phyloP scores from a whole-genome alignment of 2,329 filamentous ascomycete species.

The Sporothrix phasma region DNA sequence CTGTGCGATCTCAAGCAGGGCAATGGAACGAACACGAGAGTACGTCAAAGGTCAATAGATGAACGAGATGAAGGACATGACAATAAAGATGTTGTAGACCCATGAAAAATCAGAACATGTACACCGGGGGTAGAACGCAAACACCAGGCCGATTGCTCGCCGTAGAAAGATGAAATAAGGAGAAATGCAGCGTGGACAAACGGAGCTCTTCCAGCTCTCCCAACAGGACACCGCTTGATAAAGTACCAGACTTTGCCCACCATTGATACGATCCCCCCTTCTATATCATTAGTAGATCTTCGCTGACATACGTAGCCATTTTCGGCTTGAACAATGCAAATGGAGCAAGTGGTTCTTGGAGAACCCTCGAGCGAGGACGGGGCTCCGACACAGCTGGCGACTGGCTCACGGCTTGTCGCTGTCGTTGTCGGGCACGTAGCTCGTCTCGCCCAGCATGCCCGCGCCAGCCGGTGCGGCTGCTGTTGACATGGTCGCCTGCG shows the following conservation, averaged over 20 bases:
- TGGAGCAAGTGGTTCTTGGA: not conserved
- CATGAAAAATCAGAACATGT: not conserved
- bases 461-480: constrained; percentile 25
- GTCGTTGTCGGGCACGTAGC: constrained; percentile 56
- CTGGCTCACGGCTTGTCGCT: constrained; percentile 23
- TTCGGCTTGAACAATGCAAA: not conserved
- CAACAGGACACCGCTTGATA: not conserved
- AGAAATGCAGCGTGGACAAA: not conserved
- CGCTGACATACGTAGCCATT: not conserved
- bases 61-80: not conserved
- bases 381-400: too few species aligned
- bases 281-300: constrained; percentile 6
- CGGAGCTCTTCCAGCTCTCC: not conserved
- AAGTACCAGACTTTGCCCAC: not conserved
- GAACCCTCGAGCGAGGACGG: not conserved
- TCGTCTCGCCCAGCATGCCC: constrained; percentile 56
- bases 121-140: not conserved
- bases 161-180: not conserved
- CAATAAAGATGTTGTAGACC: not conserved
- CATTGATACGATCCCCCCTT: not conserved
- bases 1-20: too few species aligned
- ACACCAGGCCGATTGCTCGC: not conserved
- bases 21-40: too few species aligned
- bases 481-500: constrained; percentile 49
- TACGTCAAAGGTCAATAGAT: too few species aligned